These are phyloP conservation scores for Karstenula rhodostoma DNA, from an alignment of 2,329 filamentous ascomycete genomes.

Conservation along the genomic window DNA sequence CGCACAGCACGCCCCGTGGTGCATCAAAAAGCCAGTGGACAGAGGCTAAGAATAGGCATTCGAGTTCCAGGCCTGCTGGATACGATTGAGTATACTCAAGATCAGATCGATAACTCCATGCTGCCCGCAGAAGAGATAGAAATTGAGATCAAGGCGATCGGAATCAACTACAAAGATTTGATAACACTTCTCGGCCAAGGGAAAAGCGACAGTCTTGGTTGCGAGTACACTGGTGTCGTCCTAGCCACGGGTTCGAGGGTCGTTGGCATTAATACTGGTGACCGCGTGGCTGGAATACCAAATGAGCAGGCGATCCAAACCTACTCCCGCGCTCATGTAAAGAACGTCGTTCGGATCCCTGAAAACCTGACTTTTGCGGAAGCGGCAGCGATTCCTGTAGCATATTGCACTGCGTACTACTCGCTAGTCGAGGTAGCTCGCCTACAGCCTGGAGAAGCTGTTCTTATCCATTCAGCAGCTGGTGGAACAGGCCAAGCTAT, in stretches of 20 bases:
- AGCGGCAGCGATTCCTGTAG: background rate
- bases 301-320: no score
- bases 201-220: background rate
- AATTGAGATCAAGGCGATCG: background rate
- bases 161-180: background rate
- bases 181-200: background rate
- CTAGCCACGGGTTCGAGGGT: background rate
- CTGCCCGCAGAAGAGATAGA: background rate
- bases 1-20: background rate
- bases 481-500: background rate
- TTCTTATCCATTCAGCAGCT: conserved; percentile 2
- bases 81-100: background rate
- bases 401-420: background rate
- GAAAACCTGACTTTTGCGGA: background rate
- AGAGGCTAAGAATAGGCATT: background rate
- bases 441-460: background rate
- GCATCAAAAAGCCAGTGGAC: background rate
- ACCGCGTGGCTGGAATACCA: no score
- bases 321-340: no score
- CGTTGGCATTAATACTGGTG: no score
- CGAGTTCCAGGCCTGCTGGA: background rate
- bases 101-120: background rate
- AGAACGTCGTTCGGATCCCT: background rate
- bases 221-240: background rate
- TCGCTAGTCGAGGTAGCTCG: background rate